Evolutionary conservation across 768 basidiomycete species (phyloP), one percentile per base, ranked within the genome.

Genomic region (Boletus patriciae): DNA sequence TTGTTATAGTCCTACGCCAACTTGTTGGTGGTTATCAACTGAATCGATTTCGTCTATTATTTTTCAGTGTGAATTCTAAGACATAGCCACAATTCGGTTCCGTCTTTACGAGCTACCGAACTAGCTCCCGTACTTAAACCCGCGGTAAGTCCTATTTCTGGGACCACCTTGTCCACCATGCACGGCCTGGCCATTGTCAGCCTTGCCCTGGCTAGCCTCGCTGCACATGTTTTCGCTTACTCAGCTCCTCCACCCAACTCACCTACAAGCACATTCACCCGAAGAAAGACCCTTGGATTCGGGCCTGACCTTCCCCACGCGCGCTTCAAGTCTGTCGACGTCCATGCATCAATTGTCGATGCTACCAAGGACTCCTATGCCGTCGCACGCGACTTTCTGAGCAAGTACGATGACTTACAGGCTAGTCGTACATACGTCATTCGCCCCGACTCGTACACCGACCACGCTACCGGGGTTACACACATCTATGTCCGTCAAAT

Each of bases 401-500:
- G 62, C 18, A 69, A 75, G 31, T 70, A 79, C 51, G 69, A 76
- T 18, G 60, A 70, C 31, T 66, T 71, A 18, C 73, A 71, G 10
- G 63, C 71, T 31, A 73, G 71, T 50, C 60, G 69, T 21, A 65
- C 76, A 0, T 88, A 83, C 68, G 75, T 76, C 68, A 82, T 94
- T 61, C 84, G 92, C 55, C 76, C 83, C 57, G 90, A 92, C 74
- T 92, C 89, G 11, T 94, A 95, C 73, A 92, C 90, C 47, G 94
- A 98, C 74, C 73, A 77, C 57, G 83, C 81, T 60, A 93, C 90
- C 6, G 89, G 89, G n/a, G 80, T 97, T 53, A 88, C 91, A 43
- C 93, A 97, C 73, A 79, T 93, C 63, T 95, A 94, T 70, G 85
- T 88, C 59, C 82, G 87, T 62, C 94, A 98, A 76, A 62, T 90